phyloP scores from a whole-genome alignment of 257 asterid species.

The Ophiorrhiza pumila region DNA sequence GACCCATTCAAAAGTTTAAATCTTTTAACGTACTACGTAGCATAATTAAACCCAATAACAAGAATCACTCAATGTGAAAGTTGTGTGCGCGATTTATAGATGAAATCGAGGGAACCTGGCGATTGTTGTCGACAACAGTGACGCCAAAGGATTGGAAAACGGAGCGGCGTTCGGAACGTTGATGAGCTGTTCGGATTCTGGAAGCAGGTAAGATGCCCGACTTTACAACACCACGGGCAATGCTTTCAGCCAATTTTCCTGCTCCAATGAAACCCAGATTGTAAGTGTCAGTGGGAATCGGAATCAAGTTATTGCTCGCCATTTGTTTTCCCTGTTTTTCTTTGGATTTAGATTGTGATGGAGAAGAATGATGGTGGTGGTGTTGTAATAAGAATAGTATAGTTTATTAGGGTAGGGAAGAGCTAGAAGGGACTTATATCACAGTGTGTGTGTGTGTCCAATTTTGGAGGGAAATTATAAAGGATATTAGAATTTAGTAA shows the following conservation, averaged over 20 bases:
- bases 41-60: too few species aligned
- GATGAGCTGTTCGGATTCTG: slow-evolving; percentile 71
- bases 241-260: slow-evolving; percentile 96
- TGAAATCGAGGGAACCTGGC: slow-evolving; percentile 39
- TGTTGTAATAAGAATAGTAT: too few species aligned
- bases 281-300: slow-evolving; percentile 60
- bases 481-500: neutral
- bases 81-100: too few species aligned
- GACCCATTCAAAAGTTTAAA: too few species aligned
- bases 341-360: too few species aligned
- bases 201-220: slow-evolving; percentile 79
- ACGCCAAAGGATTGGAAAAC: slow-evolving; percentile 82
- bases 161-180: slow-evolving; percentile 53
- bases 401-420: neutral
- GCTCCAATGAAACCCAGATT: slow-evolving; percentile 90
- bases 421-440: neutral
- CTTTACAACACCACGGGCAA: slow-evolving; percentile 78
- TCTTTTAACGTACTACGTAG: too few species aligned
- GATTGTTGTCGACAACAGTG: slow-evolving; percentile 53
- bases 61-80: too few species aligned
- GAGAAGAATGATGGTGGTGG: too few species aligned
- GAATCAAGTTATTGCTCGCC: slow-evolving; percentile 33
- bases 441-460: neutral
- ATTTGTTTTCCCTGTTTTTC: slow-evolving; percentile 16
- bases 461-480: neutral